A percentile compares a stretch with the other conserved stretches of the same genome.
Conservation (phyloP, 2,329 filamentous ascomycete genomes). For the Leptographium radiaticola region DNA sequence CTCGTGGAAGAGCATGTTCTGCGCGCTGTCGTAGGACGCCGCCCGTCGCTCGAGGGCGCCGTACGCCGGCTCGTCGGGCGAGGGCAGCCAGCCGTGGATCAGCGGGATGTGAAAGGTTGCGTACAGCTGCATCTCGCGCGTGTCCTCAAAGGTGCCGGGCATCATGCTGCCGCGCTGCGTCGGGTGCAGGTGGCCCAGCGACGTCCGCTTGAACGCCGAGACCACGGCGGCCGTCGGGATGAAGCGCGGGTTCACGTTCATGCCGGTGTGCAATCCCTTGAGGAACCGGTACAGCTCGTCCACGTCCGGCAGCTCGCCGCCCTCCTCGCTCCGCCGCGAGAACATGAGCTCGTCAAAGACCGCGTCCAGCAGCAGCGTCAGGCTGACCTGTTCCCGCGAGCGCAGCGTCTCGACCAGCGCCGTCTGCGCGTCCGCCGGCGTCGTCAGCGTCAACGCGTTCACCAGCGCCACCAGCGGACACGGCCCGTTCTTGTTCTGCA, state of each 20-base stretch:
- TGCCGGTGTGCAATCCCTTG: constrained; percentile 79
- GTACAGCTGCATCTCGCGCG: constrained; percentile 80
- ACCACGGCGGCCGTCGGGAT: constrained; percentile 42
- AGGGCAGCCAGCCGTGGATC: constrained; percentile 85
- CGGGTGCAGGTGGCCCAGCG: constrained; percentile 38
- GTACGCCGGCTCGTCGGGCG: constrained; percentile 51
- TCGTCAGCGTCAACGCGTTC: constrained; percentile 79
- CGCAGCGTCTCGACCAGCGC: constrained; percentile 66
- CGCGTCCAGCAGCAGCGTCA: constrained; percentile 74
- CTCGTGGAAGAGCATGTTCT: constrained; percentile 76
- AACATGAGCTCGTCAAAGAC: constrained; percentile 92
- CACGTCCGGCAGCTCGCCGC: constrained; percentile 66
- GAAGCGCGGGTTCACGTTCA: constrained; percentile 95
- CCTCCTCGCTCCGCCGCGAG: constrained; percentile 47
- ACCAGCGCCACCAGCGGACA: constrained; percentile 88
- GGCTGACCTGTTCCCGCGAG: constrained; percentile 74
- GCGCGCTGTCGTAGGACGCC: constrained; percentile 79
- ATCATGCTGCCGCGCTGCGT: constrained; percentile 33
- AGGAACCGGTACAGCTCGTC: constrained; percentile 80
- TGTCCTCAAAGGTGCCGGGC: constrained; percentile 73
- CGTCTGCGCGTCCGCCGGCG: constrained; percentile 51
- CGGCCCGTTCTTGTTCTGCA: constrained; percentile 89
- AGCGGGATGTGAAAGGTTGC: constrained; percentile 78
- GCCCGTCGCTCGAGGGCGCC: constrained; percentile 61
- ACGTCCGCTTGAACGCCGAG: constrained; percentile 35